Percentiles rank a stretch among this genome's conserved stretches.
These are phyloP conservation scores for Cytospora piceicola DNA, from an alignment of 2,329 filamentous ascomycete species.

Conservation along the genomic window DNA sequence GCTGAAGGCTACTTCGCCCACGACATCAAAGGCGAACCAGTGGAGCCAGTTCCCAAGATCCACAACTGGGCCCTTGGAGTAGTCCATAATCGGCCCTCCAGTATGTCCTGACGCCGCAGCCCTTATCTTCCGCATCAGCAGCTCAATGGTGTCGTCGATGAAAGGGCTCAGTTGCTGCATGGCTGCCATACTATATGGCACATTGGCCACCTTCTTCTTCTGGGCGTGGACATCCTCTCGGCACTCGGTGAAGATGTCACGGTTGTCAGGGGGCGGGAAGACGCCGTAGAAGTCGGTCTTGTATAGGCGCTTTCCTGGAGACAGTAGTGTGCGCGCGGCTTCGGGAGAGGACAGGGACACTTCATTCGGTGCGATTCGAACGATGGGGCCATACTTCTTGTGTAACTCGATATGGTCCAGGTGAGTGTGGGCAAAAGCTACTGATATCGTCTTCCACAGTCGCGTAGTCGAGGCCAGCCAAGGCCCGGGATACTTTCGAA, in stretches of 20 bases:
- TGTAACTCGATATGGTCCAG: constrained; percentile 50
- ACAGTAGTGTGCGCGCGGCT: constrained; percentile 49
- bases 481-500: constrained; percentile 43
- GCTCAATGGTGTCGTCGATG: constrained; percentile 55
- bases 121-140: constrained; percentile 49
- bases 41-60: constrained; percentile 54
- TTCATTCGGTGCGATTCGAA: constrained; percentile 55
- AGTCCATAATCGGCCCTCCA: constrained; percentile 32
- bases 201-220: constrained; percentile 58
- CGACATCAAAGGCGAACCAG: constrained; percentile 52
- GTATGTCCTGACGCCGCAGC: constrained; percentile 38
- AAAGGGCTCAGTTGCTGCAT: constrained; percentile 57
- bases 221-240: constrained; percentile 57
- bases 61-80: constrained; percentile 36
- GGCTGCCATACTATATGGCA: constrained; percentile 57
- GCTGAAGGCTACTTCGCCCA: constrained; percentile 57
- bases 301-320: constrained; percentile 55
- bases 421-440: constrained; percentile 45
- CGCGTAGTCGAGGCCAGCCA: constrained; percentile 42
- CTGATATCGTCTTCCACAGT: constrained; percentile 48
- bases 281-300: constrained; percentile 59
- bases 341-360: constrained; percentile 51
- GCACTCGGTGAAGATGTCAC: constrained; percentile 61
- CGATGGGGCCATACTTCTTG: constrained; percentile 50
- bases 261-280: constrained; percentile 60